Evolutionary conservation across 2,329 filamentous ascomycete genomes (phyloP), one percentile per base, ranked within the genome.

Genomic region (Trichoderma afroharzianum): DNA sequence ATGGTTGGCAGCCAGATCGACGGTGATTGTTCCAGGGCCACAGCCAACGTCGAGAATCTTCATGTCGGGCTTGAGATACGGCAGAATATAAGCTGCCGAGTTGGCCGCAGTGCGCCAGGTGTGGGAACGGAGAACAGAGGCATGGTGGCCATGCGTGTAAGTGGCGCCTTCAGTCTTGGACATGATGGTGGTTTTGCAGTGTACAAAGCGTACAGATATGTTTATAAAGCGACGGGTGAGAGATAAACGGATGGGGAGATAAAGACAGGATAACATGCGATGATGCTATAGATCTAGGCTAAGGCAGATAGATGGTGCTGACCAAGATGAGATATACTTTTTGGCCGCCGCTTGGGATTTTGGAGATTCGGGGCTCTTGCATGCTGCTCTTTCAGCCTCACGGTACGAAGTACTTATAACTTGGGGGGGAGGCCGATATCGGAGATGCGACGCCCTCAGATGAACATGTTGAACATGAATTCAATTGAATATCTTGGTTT

Each of bases 11-110:
- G 71, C 75, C 30, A 86, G 78, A 39, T 81, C 82, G 0, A 79
- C 78, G 12, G 84, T 85, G 76, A 87, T 86, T 61, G 82, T 84
- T 5, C 84, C 85, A 0, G 85, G 83, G 0, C 85, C 85, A 75
- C 84, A 85, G 67, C 85, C 85, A 36, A 85, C 78, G 73, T 86
- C 84, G 67, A 86, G 82, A 59, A 86, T 79, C 24, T 72, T 75
- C 78, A 82, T 79, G 7, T 76, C 75, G 0, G 78, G 75, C 50
- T 80, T 78, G 72, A 86, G 77, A 74, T 83, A 75, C 0, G 82
- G 81, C 2, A 85, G 73, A 3, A 86, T 76, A 72, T 82, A 83
- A 70, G 77, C 78, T 2, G 83, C 83, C 57, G 82, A 82, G n/a
- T 79, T 79, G n/a, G 81, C 77, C 33, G 79, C 82, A 3, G 83